A percentile compares a stretch with the other conserved stretches of the same genome.
phyloP scores from a whole-genome alignment of 495 filamentous ascomycete species.

The Aspergillus sparsus region DNA sequence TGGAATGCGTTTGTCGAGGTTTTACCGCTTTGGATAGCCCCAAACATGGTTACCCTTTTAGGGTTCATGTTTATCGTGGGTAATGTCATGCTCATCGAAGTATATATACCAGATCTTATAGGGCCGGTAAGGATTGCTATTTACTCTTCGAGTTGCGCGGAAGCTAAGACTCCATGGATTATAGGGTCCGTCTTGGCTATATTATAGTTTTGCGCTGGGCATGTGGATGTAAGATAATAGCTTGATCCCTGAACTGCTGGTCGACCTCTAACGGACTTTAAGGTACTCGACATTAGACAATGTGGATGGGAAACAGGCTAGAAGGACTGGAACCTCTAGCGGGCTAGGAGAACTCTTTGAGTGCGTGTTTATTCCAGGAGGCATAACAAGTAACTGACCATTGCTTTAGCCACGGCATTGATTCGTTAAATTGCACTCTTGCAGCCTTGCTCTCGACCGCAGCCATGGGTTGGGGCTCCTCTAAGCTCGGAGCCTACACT shows the following conservation, averaged over 20 bases:
- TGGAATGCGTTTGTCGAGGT: conserved; percentile 97
- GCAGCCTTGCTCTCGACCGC: conserved; percentile 85
- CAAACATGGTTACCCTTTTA: conserved; percentile 94
- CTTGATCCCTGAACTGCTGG: conserved; percentile 3
- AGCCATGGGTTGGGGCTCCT: conserved; percentile 84
- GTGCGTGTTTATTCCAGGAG: conserved; percentile 42
- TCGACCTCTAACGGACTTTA: conserved; percentile 10
- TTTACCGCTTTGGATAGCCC: conserved; percentile 91
- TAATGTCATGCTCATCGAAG: conserved; percentile 77
- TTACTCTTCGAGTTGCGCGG: neutral
- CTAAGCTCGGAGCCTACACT: conserved; percentile 82
- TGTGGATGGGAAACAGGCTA: conserved; percentile 95
- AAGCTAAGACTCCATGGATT: conserved; percentile 25
- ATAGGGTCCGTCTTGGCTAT: conserved; percentile 85
- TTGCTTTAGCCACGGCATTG: conserved; percentile 78
- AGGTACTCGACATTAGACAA: conserved; percentile 98
- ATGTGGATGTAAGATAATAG: conserved; percentile 73
- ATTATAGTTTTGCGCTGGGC: conserved; percentile 91
- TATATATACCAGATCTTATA: conserved; percentile 86
- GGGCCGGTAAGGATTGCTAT: conserved; percentile 69
- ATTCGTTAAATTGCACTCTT: conserved; percentile 94
- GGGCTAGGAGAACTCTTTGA: conserved; percentile 96
- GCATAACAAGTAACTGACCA: conserved; percentile 33
- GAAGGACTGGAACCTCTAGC: conserved; percentile 92
- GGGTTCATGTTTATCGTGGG: conserved; percentile 92